Base-by-base conservation (phyloP, 768 basidiomycete species). In the Daedaleopsis sinensis region DNA sequence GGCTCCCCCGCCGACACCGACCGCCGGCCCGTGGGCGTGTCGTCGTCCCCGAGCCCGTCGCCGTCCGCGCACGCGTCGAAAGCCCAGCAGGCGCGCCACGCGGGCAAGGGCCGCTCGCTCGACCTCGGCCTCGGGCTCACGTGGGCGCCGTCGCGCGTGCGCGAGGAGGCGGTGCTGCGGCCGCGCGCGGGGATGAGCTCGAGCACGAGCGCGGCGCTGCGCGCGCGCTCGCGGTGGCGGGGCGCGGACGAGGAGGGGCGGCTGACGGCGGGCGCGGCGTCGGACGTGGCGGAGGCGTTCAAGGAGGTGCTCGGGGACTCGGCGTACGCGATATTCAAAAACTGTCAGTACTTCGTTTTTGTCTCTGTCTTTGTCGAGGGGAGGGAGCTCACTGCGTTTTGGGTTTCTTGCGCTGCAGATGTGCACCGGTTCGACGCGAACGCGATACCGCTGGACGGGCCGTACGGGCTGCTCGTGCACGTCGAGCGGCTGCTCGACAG, bases 381-480 rank as follows among this genome's bases (percentile, higher is more conserved):
- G n/a, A n/a, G n/a, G n/a, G 7, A 8, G 37, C 37, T 38, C 37
- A 38, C 37, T n/a, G n/a, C n/a, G n/a, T n/a, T n/a, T n/a, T n/a
- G n/a, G 37, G 7, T 38, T 15, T 7, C 15, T 38, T 38, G 39
- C 10, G 39, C 10, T 51, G 43, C 48, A 91, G 90, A 89, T 74
- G 87, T 91, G 16, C 85, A 85, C 70, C 84, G 84, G 61, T 92
- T 88, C 68, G 90, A 92, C 70, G 86, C 86, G 19, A 83, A 88
- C 62, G 78, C 84, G 46, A 91, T 93, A 50, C 86, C 89, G 3
- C 85, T 92, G 52, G 88, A 92, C 59, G 90, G 90, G 16, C 84
- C 89, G 12, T 79, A 77, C 36, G 91, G 91, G 21, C 84, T 93
- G 44, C 77, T 91, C n/a, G 69, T 79, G 27, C 84, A 82, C 46